Evolutionary conservation across 1,139 yeast genomes (phyloP), one percentile per base, ranked within the genome.

Genomic region (Candida albicans): DNA sequence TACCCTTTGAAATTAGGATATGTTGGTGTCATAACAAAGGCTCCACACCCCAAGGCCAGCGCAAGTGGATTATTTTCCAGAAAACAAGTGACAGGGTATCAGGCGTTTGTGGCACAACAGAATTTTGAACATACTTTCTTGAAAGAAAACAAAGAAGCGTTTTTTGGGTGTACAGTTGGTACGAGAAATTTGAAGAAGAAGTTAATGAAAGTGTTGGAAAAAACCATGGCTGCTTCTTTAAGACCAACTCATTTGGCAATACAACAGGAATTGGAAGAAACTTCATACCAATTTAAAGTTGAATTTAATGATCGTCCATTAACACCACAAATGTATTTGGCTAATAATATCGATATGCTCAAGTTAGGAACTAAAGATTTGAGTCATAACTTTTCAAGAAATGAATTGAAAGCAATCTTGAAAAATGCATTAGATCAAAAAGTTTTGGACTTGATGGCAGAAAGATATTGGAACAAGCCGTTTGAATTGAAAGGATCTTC

Each of bases 1-100:
- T 95, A 93, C 55, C 98, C 99, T 0, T 71, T 95, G 48, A 82
- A 77, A 56, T 87, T 93, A 95, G 99, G 99, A 0, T 95, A 95
- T 60, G 98, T 95, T 29, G 99, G 99, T 42, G 99, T 95, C 12
- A 85, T 95, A 14, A 89, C 98, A 3, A 85, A 81, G 53, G 78
- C 89, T 0, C 95, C 96, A 8, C 56, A 57, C 55, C 9, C 52
- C 55, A 52, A 55, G 32, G 35, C 52, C 8, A 52, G 56, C 4
- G 39, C 53, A n/a, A 47, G 52, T 9, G 50, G 57, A 22, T 41
- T 78, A 36, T 68, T 69, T 48, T 61, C 70, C 22, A 62, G 74
- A 46, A 68, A 62, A 45, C 53, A 61, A n/a, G 46, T 66, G 27
- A 60, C 74, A 52, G 64, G 76, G 51, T 55, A 73, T 59, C 70